phyloP scores from a whole-genome alignment of 2,329 filamentous ascomycete genomes.

The Knufia fluminis region DNA sequence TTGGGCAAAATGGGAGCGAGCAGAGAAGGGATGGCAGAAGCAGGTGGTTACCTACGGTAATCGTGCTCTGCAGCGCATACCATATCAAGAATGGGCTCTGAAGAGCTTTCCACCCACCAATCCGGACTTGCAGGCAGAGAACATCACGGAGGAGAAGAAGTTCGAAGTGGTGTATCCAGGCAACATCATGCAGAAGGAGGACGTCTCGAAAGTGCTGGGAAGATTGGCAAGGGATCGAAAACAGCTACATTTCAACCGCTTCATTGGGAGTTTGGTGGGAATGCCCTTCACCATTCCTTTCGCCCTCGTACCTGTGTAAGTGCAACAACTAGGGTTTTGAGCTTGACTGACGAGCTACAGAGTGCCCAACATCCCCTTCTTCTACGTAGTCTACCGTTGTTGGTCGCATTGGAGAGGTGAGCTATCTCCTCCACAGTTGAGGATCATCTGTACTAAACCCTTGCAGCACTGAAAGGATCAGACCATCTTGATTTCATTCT shows the following conservation, averaged over 20 bases:
- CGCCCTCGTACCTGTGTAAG: conserved; percentile 76
- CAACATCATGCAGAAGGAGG: conserved; percentile 55
- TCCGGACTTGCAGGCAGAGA: conserved; percentile 53
- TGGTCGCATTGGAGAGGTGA: conserved; percentile 77
- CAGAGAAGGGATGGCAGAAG: conserved; percentile 78
- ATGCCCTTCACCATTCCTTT: conserved; percentile 80
- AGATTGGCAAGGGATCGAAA: conserved; percentile 72
- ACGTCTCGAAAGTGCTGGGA: conserved; percentile 56
- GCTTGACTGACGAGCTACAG: conserved; percentile 36
- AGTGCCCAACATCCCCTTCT: conserved; percentile 90
- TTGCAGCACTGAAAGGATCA: conserved; percentile 64
- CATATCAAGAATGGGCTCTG: conserved; percentile 95
- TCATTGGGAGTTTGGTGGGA: conserved; percentile 71
- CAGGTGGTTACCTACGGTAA: conserved; percentile 81
- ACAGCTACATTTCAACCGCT: conserved; percentile 61
- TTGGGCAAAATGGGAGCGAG: conserved; percentile 83
- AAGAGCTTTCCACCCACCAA: conserved; percentile 86
- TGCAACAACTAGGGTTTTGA: conserved; percentile 6
- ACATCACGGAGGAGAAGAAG: conserved; percentile 52
- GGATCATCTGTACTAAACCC: conserved; percentile 16
- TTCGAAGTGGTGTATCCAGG: conserved; percentile 70
- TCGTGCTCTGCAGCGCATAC: conserved; percentile 71
- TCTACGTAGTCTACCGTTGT: conserved; percentile 81
- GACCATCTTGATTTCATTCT: conserved; percentile 76
- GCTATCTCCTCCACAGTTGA: conserved; percentile 19